Evolutionary conservation across 2,329 filamentous ascomycete genomes (phyloP).

Genomic region (Alternaria sp.): DNA sequence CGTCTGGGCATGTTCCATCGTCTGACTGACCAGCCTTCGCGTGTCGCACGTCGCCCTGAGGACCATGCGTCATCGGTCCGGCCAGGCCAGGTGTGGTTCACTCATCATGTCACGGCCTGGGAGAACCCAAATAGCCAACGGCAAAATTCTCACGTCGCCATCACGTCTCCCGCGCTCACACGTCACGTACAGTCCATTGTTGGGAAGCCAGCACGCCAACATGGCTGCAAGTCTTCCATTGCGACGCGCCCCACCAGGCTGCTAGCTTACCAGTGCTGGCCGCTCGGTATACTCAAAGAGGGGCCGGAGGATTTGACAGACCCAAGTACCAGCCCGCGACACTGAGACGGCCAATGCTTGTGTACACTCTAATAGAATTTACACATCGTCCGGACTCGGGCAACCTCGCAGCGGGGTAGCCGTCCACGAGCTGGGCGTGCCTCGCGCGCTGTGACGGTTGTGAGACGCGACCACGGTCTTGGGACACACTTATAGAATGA

Average conservation of each 20-base stretch:
- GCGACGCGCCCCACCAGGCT: slow-evolving; percentile 14
- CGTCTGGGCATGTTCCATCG: background rate
- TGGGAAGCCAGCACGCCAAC: background rate
- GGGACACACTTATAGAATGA: background rate
- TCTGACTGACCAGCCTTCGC: background rate
- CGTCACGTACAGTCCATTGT: background rate
- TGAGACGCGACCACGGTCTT: slow-evolving; percentile 21
- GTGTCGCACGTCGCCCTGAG: background rate
- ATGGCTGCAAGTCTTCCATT: slow-evolving; percentile 1
- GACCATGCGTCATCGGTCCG: background rate
- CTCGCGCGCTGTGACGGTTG: slow-evolving; percentile 19
- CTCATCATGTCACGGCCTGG: background rate
- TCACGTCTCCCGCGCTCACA: background rate
- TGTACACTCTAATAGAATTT: slow-evolving; percentile 24
- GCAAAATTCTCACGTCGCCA: slow-evolving; percentile 12
- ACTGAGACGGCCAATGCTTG: slow-evolving; percentile 20
- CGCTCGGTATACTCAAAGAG: slow-evolving; percentile 13
- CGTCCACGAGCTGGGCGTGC: slow-evolving; percentile 11
- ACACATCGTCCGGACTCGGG: slow-evolving; percentile 27
- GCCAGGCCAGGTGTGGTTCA: background rate
- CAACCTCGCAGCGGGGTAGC: slow-evolving; percentile 25
- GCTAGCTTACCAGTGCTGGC: slow-evolving; percentile 21
- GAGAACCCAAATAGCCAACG: slow-evolving; percentile 11
- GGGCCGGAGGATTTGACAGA: slow-evolving; percentile 24
- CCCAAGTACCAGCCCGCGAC: slow-evolving; percentile 14